phyloP scores from a whole-genome alignment of 306 rosid genomes.

The Vigna trinervia region DNA sequence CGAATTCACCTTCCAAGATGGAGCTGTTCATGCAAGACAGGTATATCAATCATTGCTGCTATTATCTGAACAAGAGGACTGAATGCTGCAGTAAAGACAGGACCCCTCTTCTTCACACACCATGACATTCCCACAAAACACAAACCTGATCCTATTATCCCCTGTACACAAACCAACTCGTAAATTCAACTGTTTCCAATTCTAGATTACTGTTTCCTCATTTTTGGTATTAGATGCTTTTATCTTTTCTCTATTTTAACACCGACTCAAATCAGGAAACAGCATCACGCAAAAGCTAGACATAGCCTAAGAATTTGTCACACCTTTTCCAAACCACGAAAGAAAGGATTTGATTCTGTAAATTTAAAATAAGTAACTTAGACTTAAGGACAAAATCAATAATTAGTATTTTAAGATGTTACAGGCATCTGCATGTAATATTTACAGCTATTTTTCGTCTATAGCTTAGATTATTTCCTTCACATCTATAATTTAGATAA shows the following conservation, averaged over 20 bases:
- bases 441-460: neutral
- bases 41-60: conserved; percentile 82
- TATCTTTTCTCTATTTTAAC: neutral
- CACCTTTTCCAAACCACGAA: conserved; percentile 27
- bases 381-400: neutral
- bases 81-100: conserved; percentile 90
- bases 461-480: neutral
- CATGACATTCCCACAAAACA: conserved; percentile 93
- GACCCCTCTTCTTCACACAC: conserved; percentile 96
- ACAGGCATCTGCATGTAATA: neutral
- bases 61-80: conserved; percentile 89
- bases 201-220: neutral
- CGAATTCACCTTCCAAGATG: conserved; percentile 67
- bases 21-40: conserved; percentile 76
- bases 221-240: conserved; percentile 23
- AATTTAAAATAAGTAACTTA: neutral
- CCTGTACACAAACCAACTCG: conserved; percentile 52
- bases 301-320: neutral
- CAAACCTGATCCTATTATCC: conserved; percentile 87
- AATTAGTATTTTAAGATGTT: neutral
- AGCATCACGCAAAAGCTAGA: conserved; percentile 5
- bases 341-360: conserved; percentile 3
- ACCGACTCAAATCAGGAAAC: conserved; percentile 30
- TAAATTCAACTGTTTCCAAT: conserved; percentile 15
- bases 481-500: neutral